Evolutionary conservation across 805 yeast species (phyloP), one percentile per base, ranked within the genome.

Genomic region (Saturnispora besseyi): DNA sequence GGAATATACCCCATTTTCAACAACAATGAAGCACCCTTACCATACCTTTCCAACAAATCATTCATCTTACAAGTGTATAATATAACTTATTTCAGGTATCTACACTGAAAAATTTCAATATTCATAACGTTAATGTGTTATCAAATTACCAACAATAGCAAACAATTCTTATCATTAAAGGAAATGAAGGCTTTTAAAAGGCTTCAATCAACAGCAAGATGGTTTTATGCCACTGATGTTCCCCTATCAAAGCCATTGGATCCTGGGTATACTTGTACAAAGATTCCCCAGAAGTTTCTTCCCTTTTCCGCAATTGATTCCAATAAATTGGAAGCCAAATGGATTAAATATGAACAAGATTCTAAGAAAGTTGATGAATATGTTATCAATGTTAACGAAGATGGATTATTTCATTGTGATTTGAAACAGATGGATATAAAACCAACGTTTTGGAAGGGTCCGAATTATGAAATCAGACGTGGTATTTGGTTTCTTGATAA

Each of bases 361-460:
- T 11, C 47, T 7, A 54, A 55, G 5, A n/a, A 15, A 12, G 21
- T 21, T 18, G 45, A 36, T 3, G 48, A 53, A 3, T 41, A 38
- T 13, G 5, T 50, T 6, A 76, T 84, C 3, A 75, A 76, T 1
- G 97, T 91, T 1, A 82, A 82, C 60, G 96, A 87, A 58, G 98
- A 88, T 60, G 76, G 78, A 24, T 68, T 91, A 26, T 86, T 85
- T 58, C 78, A 80, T 58, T 96, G 88, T 5, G 79, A 87, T 58
- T 53, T 91, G 21, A 54, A 60, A 0, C 64, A 67, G 6, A 73
- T 80, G 64, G 73, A 72, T 45, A 63, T 90, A 58, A 55, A 66
- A 3, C 95, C 98, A 0, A 75, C 82, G 0, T 91, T 81, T 62
- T 91, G 97, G 97, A 81, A 79, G 7, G 97, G 97, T 1, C 93